Evolutionary conservation across 495 filamentous ascomycete genomes (phyloP).

Genomic region (Aspergillus sclerotiicarbonarius): DNA sequence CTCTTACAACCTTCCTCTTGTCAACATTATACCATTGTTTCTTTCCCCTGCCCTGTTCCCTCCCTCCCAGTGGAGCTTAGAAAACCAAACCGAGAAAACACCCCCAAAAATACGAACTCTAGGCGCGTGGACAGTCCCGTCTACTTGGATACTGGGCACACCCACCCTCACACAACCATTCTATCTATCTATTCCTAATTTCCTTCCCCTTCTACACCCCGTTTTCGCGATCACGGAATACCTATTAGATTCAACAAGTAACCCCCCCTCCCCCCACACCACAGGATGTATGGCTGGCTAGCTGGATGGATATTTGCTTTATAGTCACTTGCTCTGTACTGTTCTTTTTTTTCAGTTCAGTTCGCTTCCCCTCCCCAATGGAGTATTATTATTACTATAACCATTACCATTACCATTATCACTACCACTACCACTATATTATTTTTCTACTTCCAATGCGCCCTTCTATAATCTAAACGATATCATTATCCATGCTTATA

Average conservation of each 20-base stretch:
- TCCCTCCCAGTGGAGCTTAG: background rate
- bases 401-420: constrained; percentile 1
- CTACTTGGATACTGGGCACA: background rate
- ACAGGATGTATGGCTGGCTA: too few species aligned
- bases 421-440: too few species aligned
- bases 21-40: background rate
- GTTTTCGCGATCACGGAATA: too few species aligned
- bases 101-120: background rate
- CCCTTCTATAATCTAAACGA: too few species aligned
- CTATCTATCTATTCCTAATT: background rate
- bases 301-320: background rate
- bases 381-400: background rate
- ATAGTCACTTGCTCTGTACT: background rate
- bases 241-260: too few species aligned
- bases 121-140: too few species aligned
- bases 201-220: background rate
- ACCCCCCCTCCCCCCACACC: too few species aligned
- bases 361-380: background rate
- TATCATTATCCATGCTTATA: too few species aligned
- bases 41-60: background rate
- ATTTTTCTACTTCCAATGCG: too few species aligned
- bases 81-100: background rate
- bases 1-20: background rate
- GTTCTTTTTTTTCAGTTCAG: background rate
- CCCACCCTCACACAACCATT: too few species aligned